These are phyloP conservation scores for Talaromyces sp. DNA, from an alignment of 2,329 filamentous ascomycete species.

Conservation along the genomic window DNA sequence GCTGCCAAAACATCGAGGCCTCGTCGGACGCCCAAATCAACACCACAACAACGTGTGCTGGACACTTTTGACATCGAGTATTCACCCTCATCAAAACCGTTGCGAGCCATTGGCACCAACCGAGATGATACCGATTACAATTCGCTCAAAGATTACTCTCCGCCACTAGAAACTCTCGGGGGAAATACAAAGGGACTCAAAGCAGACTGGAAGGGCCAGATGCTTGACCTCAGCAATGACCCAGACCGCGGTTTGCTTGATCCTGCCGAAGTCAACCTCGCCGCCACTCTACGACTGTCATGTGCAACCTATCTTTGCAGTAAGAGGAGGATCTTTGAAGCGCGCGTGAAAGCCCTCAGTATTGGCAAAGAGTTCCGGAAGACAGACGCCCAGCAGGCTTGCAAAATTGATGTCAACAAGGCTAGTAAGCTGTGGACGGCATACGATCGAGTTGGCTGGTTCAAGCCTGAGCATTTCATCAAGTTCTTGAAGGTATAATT, in stretches of 20 bases:
- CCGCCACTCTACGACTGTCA: conserved; percentile 75
- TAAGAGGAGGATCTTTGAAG: conserved; percentile 87
- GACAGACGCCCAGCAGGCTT: conserved; percentile 93
- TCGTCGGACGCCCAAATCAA: conserved; percentile 43
- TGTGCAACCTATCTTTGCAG: conserved; percentile 87
- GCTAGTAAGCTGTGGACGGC: conserved; percentile 88
- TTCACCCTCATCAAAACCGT: conserved; percentile 43
- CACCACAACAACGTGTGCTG: conserved; percentile 40
- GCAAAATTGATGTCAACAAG: conserved; percentile 98
- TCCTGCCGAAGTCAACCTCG: conserved; percentile 72
- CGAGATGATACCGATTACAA: conserved; percentile 81
- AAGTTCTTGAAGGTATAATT: conserved; percentile 37
- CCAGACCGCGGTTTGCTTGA: conserved; percentile 70
- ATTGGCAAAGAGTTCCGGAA: conserved; percentile 85
- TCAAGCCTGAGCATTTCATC: conserved; percentile 57
- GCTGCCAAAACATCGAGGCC: conserved; percentile 34
- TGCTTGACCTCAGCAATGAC: conserved; percentile 73
- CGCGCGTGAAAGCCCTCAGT: conserved; percentile 64
- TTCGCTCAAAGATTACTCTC: conserved; percentile 69
- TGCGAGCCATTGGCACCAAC: conserved; percentile 55
- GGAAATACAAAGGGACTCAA: conserved; percentile 69
- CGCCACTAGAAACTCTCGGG: conserved; percentile 65
- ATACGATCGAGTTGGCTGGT: conserved; percentile 84
- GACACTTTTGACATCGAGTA: conserved; percentile 39
- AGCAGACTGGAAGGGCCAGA: conserved; percentile 81